phyloP scores from a whole-genome alignment of 2,329 filamentous ascomycete genomes.

The Aspergillus spinulosporus region DNA sequence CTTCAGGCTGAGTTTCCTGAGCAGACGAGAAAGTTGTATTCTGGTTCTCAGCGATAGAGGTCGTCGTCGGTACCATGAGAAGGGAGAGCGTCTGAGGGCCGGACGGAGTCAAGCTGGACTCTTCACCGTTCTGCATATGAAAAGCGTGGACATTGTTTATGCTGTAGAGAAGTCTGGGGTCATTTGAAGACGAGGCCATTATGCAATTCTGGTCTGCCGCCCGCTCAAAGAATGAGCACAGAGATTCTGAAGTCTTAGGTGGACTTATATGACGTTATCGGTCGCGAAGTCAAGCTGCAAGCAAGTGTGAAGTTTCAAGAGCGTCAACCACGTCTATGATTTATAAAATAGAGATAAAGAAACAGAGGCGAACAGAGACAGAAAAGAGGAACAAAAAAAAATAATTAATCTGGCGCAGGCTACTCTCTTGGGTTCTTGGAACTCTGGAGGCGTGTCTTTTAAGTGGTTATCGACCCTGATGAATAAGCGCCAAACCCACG shows the following conservation, averaged over 20 bases:
- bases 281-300: background rate
- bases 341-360: background rate
- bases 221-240: background rate
- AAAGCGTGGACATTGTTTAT: conserved; percentile 86
- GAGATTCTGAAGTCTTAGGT: background rate
- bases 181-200: conserved; percentile 32
- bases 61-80: conserved; percentile 91
- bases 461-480: conserved; percentile 10
- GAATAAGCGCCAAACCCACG: conserved; percentile 17
- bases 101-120: conserved; percentile 76
- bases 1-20: conserved; percentile 62
- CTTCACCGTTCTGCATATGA: conserved; percentile 84
- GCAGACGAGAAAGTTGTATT: conserved; percentile 33
- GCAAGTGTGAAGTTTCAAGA: background rate
- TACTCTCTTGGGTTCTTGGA: conserved; percentile 19
- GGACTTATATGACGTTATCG: conserved; percentile 8
- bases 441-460: conserved; percentile 2
- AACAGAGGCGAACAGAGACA: background rate
- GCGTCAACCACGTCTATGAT: background rate
- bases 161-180: conserved; percentile 44
- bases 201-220: background rate
- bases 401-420: conserved; percentile 12
- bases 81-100: conserved; percentile 90
- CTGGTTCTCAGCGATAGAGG: conserved; percentile 58
- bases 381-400: conserved; percentile 8